Evolutionary conservation across 1,284 basidiomycete species (phyloP).

Genomic region (Cryptococcus hybrid): DNA sequence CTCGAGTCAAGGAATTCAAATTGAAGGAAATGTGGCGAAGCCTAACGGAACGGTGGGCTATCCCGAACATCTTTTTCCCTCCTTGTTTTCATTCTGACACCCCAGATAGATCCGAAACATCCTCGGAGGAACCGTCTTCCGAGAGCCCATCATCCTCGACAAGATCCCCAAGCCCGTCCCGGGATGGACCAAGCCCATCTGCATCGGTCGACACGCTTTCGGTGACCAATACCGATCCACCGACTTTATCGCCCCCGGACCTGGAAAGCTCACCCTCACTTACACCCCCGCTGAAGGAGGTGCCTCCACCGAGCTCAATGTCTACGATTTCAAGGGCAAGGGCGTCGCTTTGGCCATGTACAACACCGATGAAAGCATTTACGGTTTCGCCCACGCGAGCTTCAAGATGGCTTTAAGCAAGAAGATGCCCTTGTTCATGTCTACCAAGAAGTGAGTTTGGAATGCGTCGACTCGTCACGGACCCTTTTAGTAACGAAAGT

Average conservation of each 20-base stretch:
- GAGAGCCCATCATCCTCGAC: conserved; percentile 92
- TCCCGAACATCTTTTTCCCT: background rate
- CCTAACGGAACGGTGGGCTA: conserved; percentile 83
- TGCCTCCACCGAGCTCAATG: conserved; percentile 63
- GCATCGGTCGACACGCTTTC: conserved; percentile 95
- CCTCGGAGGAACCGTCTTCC: conserved; percentile 96
- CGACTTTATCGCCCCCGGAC: conserved; percentile 80
- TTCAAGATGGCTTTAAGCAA: conserved; percentile 99
- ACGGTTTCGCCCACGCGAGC: conserved; percentile 91
- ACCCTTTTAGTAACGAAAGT: background rate
- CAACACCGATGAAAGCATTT: conserved; percentile 92
- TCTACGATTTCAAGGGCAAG: conserved; percentile 83
- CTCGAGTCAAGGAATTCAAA: conserved; percentile 69
- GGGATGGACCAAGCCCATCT: conserved; percentile 95
- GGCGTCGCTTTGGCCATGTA: conserved; percentile 94
- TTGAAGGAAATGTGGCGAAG: conserved; percentile 98
- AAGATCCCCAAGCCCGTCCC: conserved; percentile 91
- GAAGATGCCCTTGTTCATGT: conserved; percentile 93
- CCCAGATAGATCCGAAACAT: conserved; percentile 59
- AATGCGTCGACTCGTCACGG: too few species aligned
- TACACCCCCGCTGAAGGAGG: conserved; percentile 77
- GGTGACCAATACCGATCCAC: conserved; percentile 96
- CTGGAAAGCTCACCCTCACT: conserved; percentile 86
- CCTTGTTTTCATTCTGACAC: too few species aligned
- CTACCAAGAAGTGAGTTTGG: conserved; percentile 77